Evolutionary conservation across 2,329 filamentous ascomycete genomes (phyloP).

Genomic region (Sphaerulina vaccinii): DNA sequence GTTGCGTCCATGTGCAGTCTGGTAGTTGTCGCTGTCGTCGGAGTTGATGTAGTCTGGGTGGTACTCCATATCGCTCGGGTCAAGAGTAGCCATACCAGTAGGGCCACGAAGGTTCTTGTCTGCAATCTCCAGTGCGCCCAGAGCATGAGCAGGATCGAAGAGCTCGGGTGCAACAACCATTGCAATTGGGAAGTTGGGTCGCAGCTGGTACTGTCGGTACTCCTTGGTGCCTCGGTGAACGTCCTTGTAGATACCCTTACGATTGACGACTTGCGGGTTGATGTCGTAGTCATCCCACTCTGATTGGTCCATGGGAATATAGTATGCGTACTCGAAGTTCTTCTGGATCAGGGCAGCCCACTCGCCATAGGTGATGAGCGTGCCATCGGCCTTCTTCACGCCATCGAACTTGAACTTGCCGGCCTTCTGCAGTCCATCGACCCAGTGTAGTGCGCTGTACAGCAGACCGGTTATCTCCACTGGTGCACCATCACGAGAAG

Average conservation of each 20-base stretch:
- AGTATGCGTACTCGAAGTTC: constrained; percentile 93
- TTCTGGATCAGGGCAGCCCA: constrained; percentile 79
- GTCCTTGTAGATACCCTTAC: constrained; percentile 97
- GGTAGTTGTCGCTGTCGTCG: constrained; percentile 87
- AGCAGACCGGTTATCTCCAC: constrained; percentile 92
- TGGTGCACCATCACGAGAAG: constrained; percentile 92
- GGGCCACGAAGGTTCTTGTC: constrained; percentile 81
- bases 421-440: constrained; percentile 63
- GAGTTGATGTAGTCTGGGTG: constrained; percentile 92
- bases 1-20: constrained; percentile 90
- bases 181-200: constrained; percentile 89
- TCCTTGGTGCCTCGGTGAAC: constrained; percentile 90
- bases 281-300: constrained; percentile 79
- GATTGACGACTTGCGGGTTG: constrained; percentile 76
- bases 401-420: constrained; percentile 71
- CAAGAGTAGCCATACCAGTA: constrained; percentile 91
- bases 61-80: constrained; percentile 90
- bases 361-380: constrained; percentile 65
- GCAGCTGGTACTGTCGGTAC: constrained; percentile 96
- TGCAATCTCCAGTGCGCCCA: constrained; percentile 74
- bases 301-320: constrained; percentile 66
- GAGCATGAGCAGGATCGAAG: constrained; percentile 75
- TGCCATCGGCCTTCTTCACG: constrained; percentile 55
- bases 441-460: constrained; percentile 86
- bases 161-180: constrained; percentile 91